phyloP scores from a whole-genome alignment of 192 early-diverging fungal genomes.

The Physocladia obscura region DNA sequence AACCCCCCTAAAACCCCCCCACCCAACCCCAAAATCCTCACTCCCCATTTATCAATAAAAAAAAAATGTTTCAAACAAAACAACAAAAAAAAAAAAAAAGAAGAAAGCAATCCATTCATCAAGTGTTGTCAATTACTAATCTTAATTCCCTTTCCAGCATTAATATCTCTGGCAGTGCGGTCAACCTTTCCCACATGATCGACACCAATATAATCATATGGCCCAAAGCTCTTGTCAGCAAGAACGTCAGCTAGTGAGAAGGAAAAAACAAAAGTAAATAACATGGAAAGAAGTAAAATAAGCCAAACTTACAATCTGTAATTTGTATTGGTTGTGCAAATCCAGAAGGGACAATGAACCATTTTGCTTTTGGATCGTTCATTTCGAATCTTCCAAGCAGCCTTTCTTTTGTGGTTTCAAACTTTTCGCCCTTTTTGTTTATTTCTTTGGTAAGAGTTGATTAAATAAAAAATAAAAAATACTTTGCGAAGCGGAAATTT shows the following conservation, averaged over 20 bases:
- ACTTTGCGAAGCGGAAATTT: conserved; percentile 49
- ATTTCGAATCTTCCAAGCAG: conserved; percentile 64
- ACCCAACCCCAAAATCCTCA: too few species aligned
- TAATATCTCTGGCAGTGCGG: conserved; percentile 38
- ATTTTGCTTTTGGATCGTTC: conserved; percentile 67
- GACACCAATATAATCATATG: conserved; percentile 41
- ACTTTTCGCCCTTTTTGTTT: conserved; percentile 60
- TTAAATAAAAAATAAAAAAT: neutral
- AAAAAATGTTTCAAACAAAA: neutral
- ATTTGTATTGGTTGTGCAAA: conserved; percentile 28
- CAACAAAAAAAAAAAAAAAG: neutral
- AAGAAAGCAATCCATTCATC: conserved; percentile 19
- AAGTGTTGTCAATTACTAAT: conserved; percentile 18
- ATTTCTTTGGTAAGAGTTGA: neutral
- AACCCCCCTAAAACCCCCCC: too few species aligned
- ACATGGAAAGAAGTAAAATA: neutral
- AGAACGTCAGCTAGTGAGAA: conserved; percentile 38
- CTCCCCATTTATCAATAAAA: too few species aligned
- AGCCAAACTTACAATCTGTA: conserved; percentile 40
- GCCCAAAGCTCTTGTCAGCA: conserved; percentile 27
- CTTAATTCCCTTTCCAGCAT: conserved; percentile 28
- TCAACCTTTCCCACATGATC: conserved; percentile 42
- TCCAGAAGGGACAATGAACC: conserved; percentile 37
- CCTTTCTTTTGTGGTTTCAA: conserved; percentile 70
- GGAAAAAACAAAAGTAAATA: neutral